These are phyloP conservation scores for Torulaspora maleeae DNA, from an alignment of 805 yeast species.

Conservation along the genomic window DNA sequence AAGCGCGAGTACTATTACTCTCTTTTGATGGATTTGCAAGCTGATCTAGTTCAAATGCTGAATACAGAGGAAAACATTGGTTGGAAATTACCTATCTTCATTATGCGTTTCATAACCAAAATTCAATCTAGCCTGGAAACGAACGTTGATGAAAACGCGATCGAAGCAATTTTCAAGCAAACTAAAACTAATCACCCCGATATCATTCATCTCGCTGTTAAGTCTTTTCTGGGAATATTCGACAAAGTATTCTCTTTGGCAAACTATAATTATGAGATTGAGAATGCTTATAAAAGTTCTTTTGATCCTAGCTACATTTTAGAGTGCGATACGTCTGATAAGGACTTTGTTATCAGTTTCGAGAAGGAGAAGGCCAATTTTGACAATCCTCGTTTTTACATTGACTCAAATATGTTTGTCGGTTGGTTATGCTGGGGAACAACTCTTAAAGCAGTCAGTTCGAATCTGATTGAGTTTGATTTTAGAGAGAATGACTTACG, in stretches of 20 bases:
- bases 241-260: slow-evolving; percentile 45
- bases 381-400: slow-evolving; percentile 46
- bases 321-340: slow-evolving; percentile 42
- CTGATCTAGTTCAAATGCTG: slow-evolving; percentile 28
- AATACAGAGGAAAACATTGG: slow-evolving; percentile 26
- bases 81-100: slow-evolving; percentile 54
- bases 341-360: slow-evolving; percentile 42
- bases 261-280: slow-evolving; percentile 44
- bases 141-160: slow-evolving; percentile 38
- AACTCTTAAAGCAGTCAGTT: slow-evolving; percentile 39
- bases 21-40: slow-evolving; percentile 42
- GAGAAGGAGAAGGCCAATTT: slow-evolving; percentile 48
- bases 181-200: slow-evolving; percentile 65
- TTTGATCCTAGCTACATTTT: slow-evolving; percentile 42
- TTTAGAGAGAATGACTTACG: slow-evolving; percentile 42
- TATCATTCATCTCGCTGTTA: slow-evolving; percentile 54
- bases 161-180: slow-evolving; percentile 43
- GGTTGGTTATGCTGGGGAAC: slow-evolving; percentile 81
- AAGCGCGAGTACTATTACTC: slow-evolving; percentile 46
- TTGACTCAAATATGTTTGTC: slow-evolving; percentile 51
- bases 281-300: slow-evolving; percentile 40
- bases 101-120: slow-evolving; percentile 47
- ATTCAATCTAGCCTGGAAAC: slow-evolving; percentile 53
- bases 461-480: slow-evolving; percentile 30
- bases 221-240: slow-evolving; percentile 53